Percentiles rank a stretch among this genome's conserved stretches.
Evolutionary conservation across 805 yeast genomes (phyloP).

Genomic region (Suhomyces sp.): DNA sequence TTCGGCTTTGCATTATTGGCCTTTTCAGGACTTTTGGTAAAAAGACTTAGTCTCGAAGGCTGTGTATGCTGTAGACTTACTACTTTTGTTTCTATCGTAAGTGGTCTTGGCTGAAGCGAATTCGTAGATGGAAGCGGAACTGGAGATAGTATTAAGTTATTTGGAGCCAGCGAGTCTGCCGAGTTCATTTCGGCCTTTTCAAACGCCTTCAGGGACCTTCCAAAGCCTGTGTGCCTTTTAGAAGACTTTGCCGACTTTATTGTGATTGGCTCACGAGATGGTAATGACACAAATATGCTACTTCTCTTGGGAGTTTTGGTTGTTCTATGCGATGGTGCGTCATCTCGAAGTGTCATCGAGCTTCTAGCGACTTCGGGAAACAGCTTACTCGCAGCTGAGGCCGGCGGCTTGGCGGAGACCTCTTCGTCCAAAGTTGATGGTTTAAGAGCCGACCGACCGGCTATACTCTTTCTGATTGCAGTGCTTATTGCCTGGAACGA

Average conservation of each 20-base stretch:
- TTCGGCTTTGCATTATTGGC: neutral
- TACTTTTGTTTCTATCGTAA: neutral
- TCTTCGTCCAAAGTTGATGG: neutral
- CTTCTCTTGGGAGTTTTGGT: constrained; percentile 29
- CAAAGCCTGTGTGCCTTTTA: constrained; percentile 1
- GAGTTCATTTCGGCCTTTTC: constrained; percentile 12
- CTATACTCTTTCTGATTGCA: constrained; percentile 45
- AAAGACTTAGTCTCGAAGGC: neutral
- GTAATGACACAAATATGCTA: constrained; percentile 36
- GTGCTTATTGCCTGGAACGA: constrained; percentile 49
- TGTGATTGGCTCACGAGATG: constrained; percentile 37
- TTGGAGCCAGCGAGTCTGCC: constrained; percentile 8
- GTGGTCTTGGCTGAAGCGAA: neutral
- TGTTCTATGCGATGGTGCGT: constrained; percentile 3
- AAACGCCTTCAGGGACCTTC: constrained; percentile 18
- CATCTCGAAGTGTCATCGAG: constrained; percentile 17
- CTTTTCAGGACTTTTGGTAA: neutral
- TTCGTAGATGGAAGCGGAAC: constrained; percentile 7
- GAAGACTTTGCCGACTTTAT: constrained; percentile 10
- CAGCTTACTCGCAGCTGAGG: neutral
- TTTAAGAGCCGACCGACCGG: constrained; percentile 23
- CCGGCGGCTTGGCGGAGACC: neutral
- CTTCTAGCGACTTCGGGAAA: neutral
- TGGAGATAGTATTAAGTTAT: constrained; percentile 11
- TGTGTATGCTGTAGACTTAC: neutral